Base-by-base conservation (phyloP, 345 rosid species). In the Hibiscus syriacus region DNA sequence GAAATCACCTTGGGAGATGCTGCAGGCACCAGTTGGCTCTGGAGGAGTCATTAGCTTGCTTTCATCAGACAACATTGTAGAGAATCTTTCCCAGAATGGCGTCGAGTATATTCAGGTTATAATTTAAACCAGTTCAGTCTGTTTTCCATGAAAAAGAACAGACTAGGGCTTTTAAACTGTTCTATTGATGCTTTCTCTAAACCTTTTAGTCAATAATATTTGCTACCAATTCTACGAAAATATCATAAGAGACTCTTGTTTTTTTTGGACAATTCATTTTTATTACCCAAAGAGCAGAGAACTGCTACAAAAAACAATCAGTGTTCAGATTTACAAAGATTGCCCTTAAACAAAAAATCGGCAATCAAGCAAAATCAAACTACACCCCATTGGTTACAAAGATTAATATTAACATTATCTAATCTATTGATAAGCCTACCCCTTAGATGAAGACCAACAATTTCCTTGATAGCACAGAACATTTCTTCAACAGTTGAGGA, bases 1-100 rank as follows among this genome's bases (percentile, higher is more conserved):
- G 97, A 87, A 88, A 80, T 88, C 98, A 43, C 97, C 96, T 57
- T 92, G 96, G 97, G 89, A 90, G 72, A 84, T 92, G 58, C 80
- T 92, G 52, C 85, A 85, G 73, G 76, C 90, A 25, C 96, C 98
- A 0, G 80, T 92, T 72, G 96, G 96, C 66, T 85, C 93, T 64
- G 93, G 92, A 16, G 96, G 96, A 19, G 71, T 83, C 64, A 70
- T 88, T 62, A 85, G 79, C 79, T 41, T 79, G 66, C 86, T 92
- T 77, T 80, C 89, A 68, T 84, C 88, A 36, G 73, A 77, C 41
- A 74, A 69, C 50, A 76, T 90, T 27, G 66, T 70, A 4, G 84
- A 88, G 63, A 77, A 77, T 66, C 93, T 92, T 65, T 70, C 73
- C 43, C 79, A 76, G 69, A 65, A 80, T 4, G 90, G 90, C 6